These are phyloP conservation scores for Berberis thunbergii DNA, from an alignment of 164 flowering plant genomes.

Conservation along the genomic window DNA sequence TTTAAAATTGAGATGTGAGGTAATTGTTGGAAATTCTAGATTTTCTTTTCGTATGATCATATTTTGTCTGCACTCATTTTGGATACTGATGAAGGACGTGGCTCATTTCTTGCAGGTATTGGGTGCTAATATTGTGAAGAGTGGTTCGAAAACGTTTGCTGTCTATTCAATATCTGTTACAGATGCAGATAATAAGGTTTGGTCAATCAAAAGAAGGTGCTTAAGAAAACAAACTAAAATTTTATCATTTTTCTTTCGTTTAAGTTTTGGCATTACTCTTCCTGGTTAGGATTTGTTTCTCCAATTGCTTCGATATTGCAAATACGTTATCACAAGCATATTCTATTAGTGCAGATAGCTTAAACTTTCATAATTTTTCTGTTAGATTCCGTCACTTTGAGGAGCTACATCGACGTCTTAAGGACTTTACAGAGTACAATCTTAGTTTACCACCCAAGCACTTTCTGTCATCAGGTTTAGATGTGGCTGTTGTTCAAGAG, in stretches of 20 bases:
- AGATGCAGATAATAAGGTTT: conserved; percentile 64
- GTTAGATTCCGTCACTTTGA: conserved; percentile 95
- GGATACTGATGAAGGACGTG: conserved; percentile 14
- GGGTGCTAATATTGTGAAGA: conserved; percentile 93
- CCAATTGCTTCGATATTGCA: background rate
- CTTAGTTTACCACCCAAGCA: conserved; percentile 99
- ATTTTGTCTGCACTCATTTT: conserved; percentile 7
- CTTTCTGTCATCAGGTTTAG: conserved; percentile 84
- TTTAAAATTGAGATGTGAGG: conserved; percentile 92
- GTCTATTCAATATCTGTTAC: conserved; percentile 93
- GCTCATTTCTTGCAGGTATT: conserved; percentile 55
- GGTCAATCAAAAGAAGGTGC: conserved; percentile 99
- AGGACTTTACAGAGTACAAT: conserved; percentile 75
- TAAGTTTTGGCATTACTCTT: background rate
- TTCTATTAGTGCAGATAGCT: background rate
- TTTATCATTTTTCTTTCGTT: background rate
- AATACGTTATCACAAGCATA: background rate
- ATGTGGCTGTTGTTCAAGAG: conserved; percentile 72
- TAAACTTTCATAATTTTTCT: background rate
- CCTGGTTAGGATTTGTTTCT: background rate
- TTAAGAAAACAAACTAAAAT: conserved; percentile 12
- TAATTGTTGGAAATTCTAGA: conserved; percentile 16
- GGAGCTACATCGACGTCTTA: conserved; percentile 90
- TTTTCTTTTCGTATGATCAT: background rate
- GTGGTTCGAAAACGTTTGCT: conserved; percentile 83